A percentile compares a stretch with the other conserved stretches of the same genome.
Evolutionary conservation across 768 basidiomycete species (phyloP).

Genomic region (Pisolithus sp.): DNA sequence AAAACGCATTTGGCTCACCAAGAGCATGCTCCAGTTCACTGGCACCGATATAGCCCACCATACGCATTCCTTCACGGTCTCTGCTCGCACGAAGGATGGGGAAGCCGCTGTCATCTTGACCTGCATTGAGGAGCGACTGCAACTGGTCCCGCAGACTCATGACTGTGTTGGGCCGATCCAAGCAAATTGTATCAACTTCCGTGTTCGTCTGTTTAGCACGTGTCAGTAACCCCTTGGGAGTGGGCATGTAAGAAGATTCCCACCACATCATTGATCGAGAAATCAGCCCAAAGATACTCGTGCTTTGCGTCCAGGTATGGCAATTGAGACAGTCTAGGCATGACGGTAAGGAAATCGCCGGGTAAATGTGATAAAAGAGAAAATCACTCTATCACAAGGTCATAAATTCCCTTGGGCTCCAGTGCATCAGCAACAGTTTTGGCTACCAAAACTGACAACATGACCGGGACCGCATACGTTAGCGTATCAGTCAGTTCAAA

Average conservation of each 20-base stretch:
- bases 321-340: constrained; percentile 62
- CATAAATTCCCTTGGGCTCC: constrained; percentile 88
- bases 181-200: constrained; percentile 61
- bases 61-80: constrained; percentile 42
- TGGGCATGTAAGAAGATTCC: constrained; percentile 20
- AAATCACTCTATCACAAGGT: constrained; percentile 81
- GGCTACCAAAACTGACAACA: constrained; percentile 75
- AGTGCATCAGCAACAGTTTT: constrained; percentile 29
- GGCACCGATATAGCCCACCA: constrained; percentile 87
- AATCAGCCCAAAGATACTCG: constrained; percentile 79
- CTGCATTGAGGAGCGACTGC: constrained; percentile 45
- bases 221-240: background rate
- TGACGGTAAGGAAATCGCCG: constrained; percentile 1
- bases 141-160: constrained; percentile 68
- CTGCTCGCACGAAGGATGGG: constrained; percentile 63
- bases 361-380: background rate
- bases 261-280: constrained; percentile 75
- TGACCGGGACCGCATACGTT: constrained; percentile 86
- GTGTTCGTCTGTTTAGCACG: constrained; percentile 50
- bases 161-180: constrained; percentile 74
- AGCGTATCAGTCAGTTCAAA: constrained; percentile 92
- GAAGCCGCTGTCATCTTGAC: constrained; percentile 77
- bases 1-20: constrained; percentile 38
- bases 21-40: constrained; percentile 94
- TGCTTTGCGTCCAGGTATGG: constrained; percentile 91